Conservation (phyloP, 805 yeast genomes). For the Lachancea thermotolerans region DNA sequence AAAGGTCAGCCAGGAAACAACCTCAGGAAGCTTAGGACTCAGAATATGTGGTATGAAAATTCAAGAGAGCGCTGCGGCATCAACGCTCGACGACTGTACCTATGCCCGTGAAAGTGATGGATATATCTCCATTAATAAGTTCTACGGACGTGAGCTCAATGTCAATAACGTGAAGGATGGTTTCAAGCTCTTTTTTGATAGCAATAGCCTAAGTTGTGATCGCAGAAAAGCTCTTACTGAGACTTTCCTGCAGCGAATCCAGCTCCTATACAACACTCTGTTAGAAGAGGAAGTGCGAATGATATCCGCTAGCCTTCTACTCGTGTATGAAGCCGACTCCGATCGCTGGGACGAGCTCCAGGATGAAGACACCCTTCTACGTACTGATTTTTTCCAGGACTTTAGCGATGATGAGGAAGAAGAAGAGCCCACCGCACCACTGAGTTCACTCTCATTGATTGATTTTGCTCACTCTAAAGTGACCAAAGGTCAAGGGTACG, state of each 20-base stretch:
- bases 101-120: slow-evolving; percentile 28
- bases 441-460: slow-evolving; percentile 61
- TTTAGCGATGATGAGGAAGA: slow-evolving; percentile 29
- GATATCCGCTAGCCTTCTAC: slow-evolving; percentile 64
- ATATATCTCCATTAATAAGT: slow-evolving; percentile 53
- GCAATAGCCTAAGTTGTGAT: slow-evolving; percentile 31
- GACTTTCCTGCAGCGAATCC: slow-evolving; percentile 52
- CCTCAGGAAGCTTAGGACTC: slow-evolving; percentile 70
- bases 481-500: slow-evolving; percentile 58
- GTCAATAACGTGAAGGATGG: slow-evolving; percentile 39
- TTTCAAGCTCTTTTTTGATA: slow-evolving; percentile 40
- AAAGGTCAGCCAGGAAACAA: slow-evolving; percentile 61
- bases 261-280: slow-evolving; percentile 58
- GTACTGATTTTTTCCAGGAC: slow-evolving; percentile 33
- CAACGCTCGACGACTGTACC: slow-evolving; percentile 17
- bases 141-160: slow-evolving; percentile 60
- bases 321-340: slow-evolving; percentile 65
- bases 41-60: slow-evolving; percentile 88
- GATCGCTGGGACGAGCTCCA: slow-evolving; percentile 42
- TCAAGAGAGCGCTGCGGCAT: slow-evolving; percentile 17
- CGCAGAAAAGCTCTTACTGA: slow-evolving; percentile 34
- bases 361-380: slow-evolving; percentile 36
- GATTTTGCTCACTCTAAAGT: slow-evolving; percentile 86
- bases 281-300: slow-evolving; percentile 56
- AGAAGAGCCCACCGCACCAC: slow-evolving; percentile 21